A percentile compares a stretch with the other conserved stretches of the same genome.
Conservation (phyloP, 2,329 filamentous ascomycete genomes). For the Hymenoscyphus fraxineus region DNA sequence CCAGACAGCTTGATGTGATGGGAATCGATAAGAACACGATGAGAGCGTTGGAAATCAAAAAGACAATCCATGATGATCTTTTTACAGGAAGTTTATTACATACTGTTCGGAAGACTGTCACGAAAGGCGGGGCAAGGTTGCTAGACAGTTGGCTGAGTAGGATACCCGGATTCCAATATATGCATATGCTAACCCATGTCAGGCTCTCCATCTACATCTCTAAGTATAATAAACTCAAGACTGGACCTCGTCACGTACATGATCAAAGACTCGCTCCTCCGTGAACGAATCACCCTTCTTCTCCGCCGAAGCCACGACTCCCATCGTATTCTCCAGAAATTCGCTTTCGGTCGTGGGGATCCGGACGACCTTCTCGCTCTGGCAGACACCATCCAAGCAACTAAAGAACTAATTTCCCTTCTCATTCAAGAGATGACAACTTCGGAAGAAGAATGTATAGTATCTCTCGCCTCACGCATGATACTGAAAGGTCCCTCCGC, state of each 20-base stretch:
- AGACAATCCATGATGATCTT: constrained; percentile 75
- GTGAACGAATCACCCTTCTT: constrained; percentile 64
- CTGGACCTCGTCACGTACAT: constrained; percentile 80
- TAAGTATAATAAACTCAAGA: constrained; percentile 71
- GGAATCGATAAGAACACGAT: constrained; percentile 88
- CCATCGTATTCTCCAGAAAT: constrained; percentile 87
- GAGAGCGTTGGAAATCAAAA: constrained; percentile 81
- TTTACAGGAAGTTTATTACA: constrained; percentile 84
- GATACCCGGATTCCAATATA: constrained; percentile 20
- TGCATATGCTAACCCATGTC: constrained; percentile 16
- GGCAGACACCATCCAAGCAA: constrained; percentile 74
- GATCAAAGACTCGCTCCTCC: constrained; percentile 60
- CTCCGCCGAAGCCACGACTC: constrained; percentile 78
- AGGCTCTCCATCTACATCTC: constrained; percentile 82
- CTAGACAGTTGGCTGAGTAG: constrained; percentile 78
- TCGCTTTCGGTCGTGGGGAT: constrained; percentile 86
- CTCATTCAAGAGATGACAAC: constrained; percentile 34
- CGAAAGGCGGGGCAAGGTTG: constrained; percentile 82
- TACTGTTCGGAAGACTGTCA: constrained; percentile 83
- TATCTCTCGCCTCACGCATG: constrained; percentile 53
- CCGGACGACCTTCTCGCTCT: constrained; percentile 84
- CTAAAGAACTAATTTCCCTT: constrained; percentile 58
- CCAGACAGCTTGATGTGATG: constrained; percentile 78
- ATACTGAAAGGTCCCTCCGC: constrained; percentile 62
- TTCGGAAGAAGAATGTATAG: constrained; percentile 37